These are phyloP conservation scores for Candolleomyces eurysporus DNA, from an alignment of 768 basidiomycete species.

Conservation along the genomic window DNA sequence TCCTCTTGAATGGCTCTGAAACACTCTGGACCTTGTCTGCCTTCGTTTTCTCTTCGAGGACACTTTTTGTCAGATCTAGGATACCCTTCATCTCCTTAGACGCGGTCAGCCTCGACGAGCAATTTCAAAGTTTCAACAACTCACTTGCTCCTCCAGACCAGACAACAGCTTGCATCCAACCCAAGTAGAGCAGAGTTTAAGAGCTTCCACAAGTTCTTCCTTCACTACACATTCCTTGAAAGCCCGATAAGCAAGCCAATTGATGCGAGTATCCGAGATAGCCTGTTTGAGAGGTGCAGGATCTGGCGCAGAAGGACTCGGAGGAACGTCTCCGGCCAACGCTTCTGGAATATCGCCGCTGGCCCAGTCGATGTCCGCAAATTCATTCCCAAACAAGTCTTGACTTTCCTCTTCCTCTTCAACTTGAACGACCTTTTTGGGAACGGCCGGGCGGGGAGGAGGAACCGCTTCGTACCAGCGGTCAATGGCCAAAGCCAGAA, in stretches of 20 bases:
- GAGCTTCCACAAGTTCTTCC: not conserved
- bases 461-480: constrained; percentile 51
- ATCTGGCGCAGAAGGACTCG: constrained; percentile 12
- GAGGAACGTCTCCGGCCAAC: constrained; percentile 20
- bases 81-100: not conserved
- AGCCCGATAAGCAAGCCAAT: not conserved
- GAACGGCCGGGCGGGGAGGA: constrained; percentile 29
- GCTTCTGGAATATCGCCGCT: constrained; percentile 53
- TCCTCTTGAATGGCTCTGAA: not conserved
- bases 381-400: constrained; percentile 59
- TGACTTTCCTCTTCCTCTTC: constrained; percentile 69
- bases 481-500: constrained; percentile 59
- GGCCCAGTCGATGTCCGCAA: constrained; percentile 59
- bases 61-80: not conserved
- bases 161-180: not conserved
- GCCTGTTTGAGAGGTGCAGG: not conserved
- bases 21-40: not conserved
- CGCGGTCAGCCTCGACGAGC: not conserved
- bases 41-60: not conserved
- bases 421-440: constrained; percentile 23
- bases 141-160: not conserved
- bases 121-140: not conserved
- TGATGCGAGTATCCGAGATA: not conserved
- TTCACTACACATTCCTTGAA: not conserved
- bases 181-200: not conserved